Conservation (phyloP, 805 yeast genomes). For the Saccharomycopsis sp. region DNA sequence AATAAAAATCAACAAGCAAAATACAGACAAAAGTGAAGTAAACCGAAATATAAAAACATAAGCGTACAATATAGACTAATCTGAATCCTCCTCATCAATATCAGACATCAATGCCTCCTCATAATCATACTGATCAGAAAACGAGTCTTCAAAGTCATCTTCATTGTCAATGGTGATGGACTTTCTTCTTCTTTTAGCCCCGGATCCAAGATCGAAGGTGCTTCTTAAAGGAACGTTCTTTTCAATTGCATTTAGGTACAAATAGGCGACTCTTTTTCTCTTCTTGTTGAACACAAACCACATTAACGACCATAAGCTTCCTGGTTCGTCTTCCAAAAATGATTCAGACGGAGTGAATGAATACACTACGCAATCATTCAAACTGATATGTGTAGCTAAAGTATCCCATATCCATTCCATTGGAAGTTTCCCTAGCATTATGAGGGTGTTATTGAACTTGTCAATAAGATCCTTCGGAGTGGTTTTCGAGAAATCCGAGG, state of each 20-base stretch:
- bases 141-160: constrained; percentile 12
- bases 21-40: neutral
- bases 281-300: constrained; percentile 91
- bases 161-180: constrained; percentile 19
- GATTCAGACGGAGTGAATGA: constrained; percentile 41
- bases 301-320: constrained; percentile 66
- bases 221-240: constrained; percentile 18
- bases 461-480: constrained; percentile 44
- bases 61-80: neutral
- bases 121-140: constrained; percentile 6
- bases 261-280: constrained; percentile 83
- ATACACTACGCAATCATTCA: constrained; percentile 38
- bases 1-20: neutral
- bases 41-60: neutral
- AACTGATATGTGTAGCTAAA: constrained; percentile 74
- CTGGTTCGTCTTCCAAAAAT: constrained; percentile 59
- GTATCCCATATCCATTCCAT: constrained; percentile 84
- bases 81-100: constrained; percentile 18
- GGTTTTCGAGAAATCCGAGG: constrained; percentile 60
- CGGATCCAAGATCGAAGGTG: constrained; percentile 5
- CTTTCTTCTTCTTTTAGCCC: constrained; percentile 10
- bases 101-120: constrained; percentile 20
- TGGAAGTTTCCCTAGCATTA: constrained; percentile 52
- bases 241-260: constrained; percentile 54
- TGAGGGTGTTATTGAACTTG: constrained; percentile 70